Base-by-base conservation (phyloP, 306 rosid genomes). In the Cucurbita moschata region DNA sequence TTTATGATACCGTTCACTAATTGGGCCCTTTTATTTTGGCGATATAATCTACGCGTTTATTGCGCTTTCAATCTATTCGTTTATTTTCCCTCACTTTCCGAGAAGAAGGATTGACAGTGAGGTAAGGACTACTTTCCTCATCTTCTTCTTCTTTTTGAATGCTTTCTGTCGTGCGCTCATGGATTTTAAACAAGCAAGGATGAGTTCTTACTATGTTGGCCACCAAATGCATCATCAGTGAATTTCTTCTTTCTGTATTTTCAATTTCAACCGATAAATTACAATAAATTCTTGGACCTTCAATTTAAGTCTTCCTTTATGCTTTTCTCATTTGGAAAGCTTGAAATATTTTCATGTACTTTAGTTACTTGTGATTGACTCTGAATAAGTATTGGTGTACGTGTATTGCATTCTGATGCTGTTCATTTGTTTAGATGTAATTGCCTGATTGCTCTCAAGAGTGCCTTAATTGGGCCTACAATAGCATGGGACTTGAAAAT, bases 401-500 rank as follows among this genome's bases (percentile, higher is more conserved):
- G 50, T 10, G 65, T 39, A 11, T 73, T 73, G 49, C 6, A n/a
- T 73, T 21, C 67, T 73, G 65, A 57, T 44, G 57, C 26, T 58
- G 53, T 44, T 73, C 42, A 54, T 43, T 40, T 73, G 53, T 73
- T 23, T 44, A 46, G 74, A 70, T 51, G 60, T 5, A 15, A 15
- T 70, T 26, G 42, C 74, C 56, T 16, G 30, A 23, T 68, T 46
- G 74, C 44, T 50, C 26, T 30, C 53, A 26, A 70, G 58, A 50
- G 59, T 38, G 56, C 56, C 57, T 68, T 8, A 23, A 68, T 47
- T 35, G 44, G 46, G 74, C 58, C 46, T 70, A 9, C 30, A 8
- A n/a, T 49, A 51, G 79, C 75, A 92, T 92, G 92, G 84, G 58
- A 39, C 87, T 79, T 38, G 82, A 82, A 43, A 80, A 83, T 74